Percentiles rank a stretch among this genome's conserved stretches.
Conservation (phyloP, 331 rosid genomes). For the Malus hybrid region DNA sequence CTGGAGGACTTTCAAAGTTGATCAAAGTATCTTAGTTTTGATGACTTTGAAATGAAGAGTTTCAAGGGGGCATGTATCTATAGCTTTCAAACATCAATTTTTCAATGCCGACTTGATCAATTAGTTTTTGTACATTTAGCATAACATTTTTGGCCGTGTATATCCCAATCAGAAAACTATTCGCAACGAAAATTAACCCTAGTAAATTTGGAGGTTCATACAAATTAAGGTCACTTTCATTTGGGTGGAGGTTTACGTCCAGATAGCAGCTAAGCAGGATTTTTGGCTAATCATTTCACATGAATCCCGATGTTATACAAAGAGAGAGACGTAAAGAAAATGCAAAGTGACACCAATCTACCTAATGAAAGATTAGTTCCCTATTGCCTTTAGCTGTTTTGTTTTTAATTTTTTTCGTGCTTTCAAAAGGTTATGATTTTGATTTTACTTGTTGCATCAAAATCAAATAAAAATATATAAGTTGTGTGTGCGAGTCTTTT, state of each 20-base stretch:
- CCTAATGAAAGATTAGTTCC: background rate
- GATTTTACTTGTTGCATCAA: too few species aligned
- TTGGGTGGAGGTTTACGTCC: constrained; percentile 18
- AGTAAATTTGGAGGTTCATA: constrained; percentile 1
- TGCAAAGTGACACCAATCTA: background rate
- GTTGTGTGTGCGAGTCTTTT: too few species aligned
- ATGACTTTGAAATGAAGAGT: constrained; percentile 27
- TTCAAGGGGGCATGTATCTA: constrained; percentile 62
- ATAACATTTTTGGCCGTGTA: constrained; percentile 15
- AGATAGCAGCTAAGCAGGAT: constrained; percentile 24
- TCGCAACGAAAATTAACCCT: constrained; percentile 12
- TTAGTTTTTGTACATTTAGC: constrained; percentile 11
- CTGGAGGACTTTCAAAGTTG: constrained; percentile 50
- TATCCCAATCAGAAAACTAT: constrained; percentile 8
- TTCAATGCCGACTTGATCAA: constrained; percentile 8
- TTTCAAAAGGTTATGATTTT: too few species aligned
- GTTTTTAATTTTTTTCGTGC: too few species aligned
- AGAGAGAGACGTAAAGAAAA: constrained; percentile 14
- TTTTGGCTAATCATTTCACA: constrained; percentile 36
- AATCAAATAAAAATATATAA: too few species aligned
- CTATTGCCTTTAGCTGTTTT: background rate
- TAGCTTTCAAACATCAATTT: constrained; percentile 49
- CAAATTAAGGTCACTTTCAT: constrained; percentile 25
- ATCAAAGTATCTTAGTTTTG: constrained; percentile 25
- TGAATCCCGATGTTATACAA: constrained; percentile 16